phyloP scores from a whole-genome alignment of 306 rosid species.

The Fragaria iinumae region DNA sequence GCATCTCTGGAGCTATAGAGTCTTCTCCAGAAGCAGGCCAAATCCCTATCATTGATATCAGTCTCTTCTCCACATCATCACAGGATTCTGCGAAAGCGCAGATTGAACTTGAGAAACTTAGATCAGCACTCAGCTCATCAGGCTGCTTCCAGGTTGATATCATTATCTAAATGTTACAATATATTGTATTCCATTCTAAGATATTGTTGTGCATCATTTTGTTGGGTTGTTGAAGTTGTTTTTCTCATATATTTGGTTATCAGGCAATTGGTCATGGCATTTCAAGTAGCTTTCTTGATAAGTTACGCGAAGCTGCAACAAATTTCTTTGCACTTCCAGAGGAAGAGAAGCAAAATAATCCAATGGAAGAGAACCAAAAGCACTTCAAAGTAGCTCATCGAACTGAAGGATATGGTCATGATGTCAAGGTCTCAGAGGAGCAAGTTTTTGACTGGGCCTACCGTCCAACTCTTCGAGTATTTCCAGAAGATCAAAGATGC shows the following conservation, averaged over 20 bases:
- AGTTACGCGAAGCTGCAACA: slow-evolving; percentile 43
- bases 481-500: slow-evolving; percentile 50
- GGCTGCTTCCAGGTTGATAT: slow-evolving; percentile 71
- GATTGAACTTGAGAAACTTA: slow-evolving; percentile 44
- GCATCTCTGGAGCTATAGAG: slow-evolving; percentile 22
- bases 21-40: slow-evolving; percentile 14
- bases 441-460: slow-evolving; percentile 74
- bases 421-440: slow-evolving; percentile 35
- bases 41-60: slow-evolving; percentile 52
- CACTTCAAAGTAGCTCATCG: slow-evolving; percentile 33
- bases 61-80: slow-evolving; percentile 33
- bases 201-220: not conserved
- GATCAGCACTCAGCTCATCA: slow-evolving; percentile 47
- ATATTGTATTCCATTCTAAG: not conserved
- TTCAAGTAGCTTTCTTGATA: slow-evolving; percentile 48
- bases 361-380: slow-evolving; percentile 45
- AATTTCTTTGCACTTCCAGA: slow-evolving; percentile 54
- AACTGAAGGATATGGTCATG: slow-evolving; percentile 67
- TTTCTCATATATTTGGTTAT: not conserved
- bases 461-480: slow-evolving; percentile 41
- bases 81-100: slow-evolving; percentile 11
- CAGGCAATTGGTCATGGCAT: slow-evolving; percentile 73
- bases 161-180: too few species aligned
- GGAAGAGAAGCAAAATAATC: slow-evolving; percentile 47
- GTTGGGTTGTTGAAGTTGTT: not conserved